Evolutionary conservation across 441 rosid genomes (phyloP).

Genomic region (Pelargonium hybrid): DNA sequence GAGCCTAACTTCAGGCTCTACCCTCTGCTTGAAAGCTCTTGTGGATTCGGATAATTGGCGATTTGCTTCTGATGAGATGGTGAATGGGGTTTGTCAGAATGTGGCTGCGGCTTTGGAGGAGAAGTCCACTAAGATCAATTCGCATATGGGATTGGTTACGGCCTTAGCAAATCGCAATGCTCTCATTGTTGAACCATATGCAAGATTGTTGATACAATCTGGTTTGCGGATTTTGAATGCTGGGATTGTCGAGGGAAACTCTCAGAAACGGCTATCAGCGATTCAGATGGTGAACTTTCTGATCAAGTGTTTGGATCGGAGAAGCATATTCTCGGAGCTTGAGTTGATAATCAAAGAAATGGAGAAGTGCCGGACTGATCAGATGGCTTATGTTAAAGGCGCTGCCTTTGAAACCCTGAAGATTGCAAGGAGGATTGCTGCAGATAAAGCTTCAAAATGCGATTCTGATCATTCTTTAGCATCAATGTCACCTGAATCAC

Average conservation of each 20-base stretch:
- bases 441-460: conserved; percentile 37
- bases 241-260: conserved; percentile 55
- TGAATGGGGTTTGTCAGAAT: conserved; percentile 78
- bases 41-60: conserved; percentile 93
- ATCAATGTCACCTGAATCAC: conserved; percentile 72
- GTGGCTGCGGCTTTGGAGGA: conserved; percentile 83
- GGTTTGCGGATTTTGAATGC: conserved; percentile 56
- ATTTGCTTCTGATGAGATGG: conserved; percentile 71
- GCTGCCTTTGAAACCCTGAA: conserved; percentile 81
- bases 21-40: conserved; percentile 87
- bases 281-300: conserved; percentile 91
- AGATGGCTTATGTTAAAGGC: conserved; percentile 62
- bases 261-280: conserved; percentile 73
- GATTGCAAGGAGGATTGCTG: conserved; percentile 52
- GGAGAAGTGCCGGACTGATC: conserved; percentile 70
- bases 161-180: conserved; percentile 81
- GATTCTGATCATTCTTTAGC: conserved; percentile 42
- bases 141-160: conserved; percentile 81
- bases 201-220: conserved; percentile 67
- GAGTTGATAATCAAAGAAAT: conserved; percentile 59
- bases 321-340: conserved; percentile 64
- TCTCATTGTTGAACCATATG: conserved; percentile 77
- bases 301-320: conserved; percentile 80
- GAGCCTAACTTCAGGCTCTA: conserved; percentile 83
- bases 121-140: conserved; percentile 61